phyloP scores from a whole-genome alignment of 2,329 filamentous ascomycete species.

The Paraphaeosphaeria minitans region DNA sequence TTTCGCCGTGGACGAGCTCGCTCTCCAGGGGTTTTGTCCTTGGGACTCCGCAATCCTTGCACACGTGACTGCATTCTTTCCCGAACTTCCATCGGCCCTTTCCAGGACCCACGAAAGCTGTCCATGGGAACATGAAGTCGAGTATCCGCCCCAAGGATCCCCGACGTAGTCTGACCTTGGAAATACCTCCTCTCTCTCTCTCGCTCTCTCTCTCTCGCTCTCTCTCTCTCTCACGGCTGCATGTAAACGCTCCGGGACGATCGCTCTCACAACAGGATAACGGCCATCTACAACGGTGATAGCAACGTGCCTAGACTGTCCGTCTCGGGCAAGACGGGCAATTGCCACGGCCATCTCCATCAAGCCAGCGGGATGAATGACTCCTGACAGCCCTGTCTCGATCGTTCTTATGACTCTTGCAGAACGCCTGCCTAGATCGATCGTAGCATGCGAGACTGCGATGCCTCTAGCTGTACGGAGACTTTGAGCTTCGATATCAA shows the following conservation, averaged over 20 bases:
- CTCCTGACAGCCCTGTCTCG: background rate
- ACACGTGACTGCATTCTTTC: background rate
- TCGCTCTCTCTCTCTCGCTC: too few species aligned
- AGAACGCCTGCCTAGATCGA: background rate
- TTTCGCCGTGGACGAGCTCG: background rate
- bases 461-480: background rate
- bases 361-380: background rate
- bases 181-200: background rate
- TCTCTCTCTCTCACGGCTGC: slow-evolving; percentile 6
- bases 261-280: background rate
- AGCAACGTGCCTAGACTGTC: background rate
- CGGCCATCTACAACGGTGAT: background rate
- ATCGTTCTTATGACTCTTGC: background rate
- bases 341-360: background rate
- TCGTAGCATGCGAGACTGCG: background rate
- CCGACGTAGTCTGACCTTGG: background rate
- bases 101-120: background rate
- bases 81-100: background rate
- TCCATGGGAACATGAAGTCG: background rate
- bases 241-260: background rate
- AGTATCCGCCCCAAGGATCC: slow-evolving; percentile 9
- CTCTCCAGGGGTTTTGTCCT: background rate
- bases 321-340: background rate
- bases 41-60: background rate
- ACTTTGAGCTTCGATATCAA: background rate